Conservation (phyloP, 257 asterid species). For the Solanum chiquidenum region DNA sequence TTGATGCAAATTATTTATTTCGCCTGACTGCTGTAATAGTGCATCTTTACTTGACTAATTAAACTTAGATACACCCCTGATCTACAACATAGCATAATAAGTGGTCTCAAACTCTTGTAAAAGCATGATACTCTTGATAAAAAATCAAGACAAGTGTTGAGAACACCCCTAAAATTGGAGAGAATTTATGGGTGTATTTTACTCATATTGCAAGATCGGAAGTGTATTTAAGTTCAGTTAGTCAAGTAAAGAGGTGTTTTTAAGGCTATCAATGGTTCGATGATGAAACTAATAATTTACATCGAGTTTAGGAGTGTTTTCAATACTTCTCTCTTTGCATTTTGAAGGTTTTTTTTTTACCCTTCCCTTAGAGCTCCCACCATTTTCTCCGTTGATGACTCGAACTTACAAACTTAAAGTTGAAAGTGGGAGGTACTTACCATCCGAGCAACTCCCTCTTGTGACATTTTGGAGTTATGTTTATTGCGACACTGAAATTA, state of each 20-base stretch:
- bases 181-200: background rate
- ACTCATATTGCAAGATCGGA: too few relatives aligned
- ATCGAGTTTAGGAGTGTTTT: too few relatives aligned
- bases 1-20: too few relatives aligned
- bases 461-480: background rate
- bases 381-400: too few relatives aligned
- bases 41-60: too few relatives aligned
- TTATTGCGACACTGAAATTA: background rate
- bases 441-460: background rate
- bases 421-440: too few relatives aligned
- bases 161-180: background rate
- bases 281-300: background rate
- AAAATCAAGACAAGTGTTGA: background rate
- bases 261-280: background rate
- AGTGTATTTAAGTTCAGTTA: background rate
- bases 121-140: background rate
- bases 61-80: background rate
- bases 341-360: too few relatives aligned
- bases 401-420: too few relatives aligned
- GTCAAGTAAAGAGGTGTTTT: background rate
- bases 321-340: background rate
- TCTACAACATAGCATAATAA: too few relatives aligned
- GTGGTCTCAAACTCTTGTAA: background rate
- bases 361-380: too few relatives aligned
- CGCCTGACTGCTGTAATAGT: background rate